phyloP scores from a whole-genome alignment of 441 rosid genomes.

The Corymbia citriodora region DNA sequence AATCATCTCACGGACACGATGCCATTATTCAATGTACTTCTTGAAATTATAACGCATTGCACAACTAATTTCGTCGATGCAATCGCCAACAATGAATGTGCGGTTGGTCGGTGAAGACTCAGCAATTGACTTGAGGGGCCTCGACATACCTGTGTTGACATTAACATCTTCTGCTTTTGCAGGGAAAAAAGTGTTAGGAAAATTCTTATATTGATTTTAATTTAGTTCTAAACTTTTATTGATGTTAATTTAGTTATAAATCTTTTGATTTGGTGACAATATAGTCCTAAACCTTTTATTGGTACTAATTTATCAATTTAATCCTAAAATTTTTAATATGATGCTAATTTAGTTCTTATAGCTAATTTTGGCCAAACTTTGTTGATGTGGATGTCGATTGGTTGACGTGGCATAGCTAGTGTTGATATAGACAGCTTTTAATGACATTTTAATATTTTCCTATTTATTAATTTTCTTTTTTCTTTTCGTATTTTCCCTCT shows the following conservation, averaged over 20 bases:
- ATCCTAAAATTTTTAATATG: too few relatives aligned
- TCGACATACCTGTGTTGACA: background rate
- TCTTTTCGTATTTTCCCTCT: too few relatives aligned
- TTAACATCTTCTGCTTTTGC: background rate
- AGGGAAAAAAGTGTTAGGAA: background rate
- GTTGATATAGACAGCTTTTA: accelerated
- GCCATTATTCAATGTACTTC: background rate
- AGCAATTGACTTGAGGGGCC: background rate
- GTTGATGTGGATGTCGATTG: accelerated
- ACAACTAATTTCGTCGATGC: background rate
- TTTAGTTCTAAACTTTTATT: too few relatives aligned
- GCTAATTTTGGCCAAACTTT: background rate
- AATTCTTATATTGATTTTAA: too few relatives aligned
- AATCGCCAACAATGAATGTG: background rate
- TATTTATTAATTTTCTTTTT: too few relatives aligned
- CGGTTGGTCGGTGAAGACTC: background rate
- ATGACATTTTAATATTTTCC: too few relatives aligned
- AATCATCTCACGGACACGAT: background rate
- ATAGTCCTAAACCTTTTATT: too few relatives aligned
- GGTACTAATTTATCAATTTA: too few relatives aligned
- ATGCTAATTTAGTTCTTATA: too few relatives aligned
- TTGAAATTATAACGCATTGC: background rate
- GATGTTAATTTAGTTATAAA: too few relatives aligned
- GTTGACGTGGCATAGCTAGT: background rate
- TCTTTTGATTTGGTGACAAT: too few relatives aligned